phyloP scores from a whole-genome alignment of 495 filamentous ascomycete genomes.

The Penicillium turbatum region DNA sequence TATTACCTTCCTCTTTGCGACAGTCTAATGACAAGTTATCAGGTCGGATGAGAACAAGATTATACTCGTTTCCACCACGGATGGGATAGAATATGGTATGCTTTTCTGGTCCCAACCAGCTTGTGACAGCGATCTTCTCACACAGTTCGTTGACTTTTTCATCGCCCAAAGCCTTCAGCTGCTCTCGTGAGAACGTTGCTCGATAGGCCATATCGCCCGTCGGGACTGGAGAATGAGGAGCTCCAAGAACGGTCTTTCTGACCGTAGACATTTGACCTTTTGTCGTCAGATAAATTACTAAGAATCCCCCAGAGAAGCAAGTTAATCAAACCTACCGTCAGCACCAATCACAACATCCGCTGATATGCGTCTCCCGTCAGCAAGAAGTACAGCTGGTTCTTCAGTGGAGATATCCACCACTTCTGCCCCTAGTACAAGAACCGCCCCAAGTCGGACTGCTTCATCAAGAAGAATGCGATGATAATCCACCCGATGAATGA shows the following conservation, averaged over 20 bases:
- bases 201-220: constrained; percentile 63
- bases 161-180: constrained; percentile 43
- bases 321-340: not conserved
- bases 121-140: constrained; percentile 20
- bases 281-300: constrained; percentile 41
- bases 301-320: constrained; percentile 19
- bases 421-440: not conserved
- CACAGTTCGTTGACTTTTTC: constrained; percentile 34
- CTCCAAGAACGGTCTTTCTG: constrained; percentile 38
- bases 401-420: not conserved
- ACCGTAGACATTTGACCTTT: constrained; percentile 39
- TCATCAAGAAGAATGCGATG: constrained; percentile 1
- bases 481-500: not conserved
- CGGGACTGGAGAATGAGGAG: constrained; percentile 31
- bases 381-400: not conserved
- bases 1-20: constrained; percentile 29
- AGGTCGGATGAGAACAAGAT: constrained; percentile 55
- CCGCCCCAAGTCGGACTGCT: constrained; percentile 43
- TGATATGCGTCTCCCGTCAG: not conserved
- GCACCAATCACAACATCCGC: constrained; percentile 10
- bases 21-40: constrained; percentile 50
- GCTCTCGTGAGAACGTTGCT: constrained; percentile 46
- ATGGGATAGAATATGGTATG: constrained; percentile 59
- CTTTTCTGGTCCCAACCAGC: constrained; percentile 44
- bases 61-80: constrained; percentile 47